Conservation (phyloP, 306 rosid species). For the Clitoria ternatea region DNA sequence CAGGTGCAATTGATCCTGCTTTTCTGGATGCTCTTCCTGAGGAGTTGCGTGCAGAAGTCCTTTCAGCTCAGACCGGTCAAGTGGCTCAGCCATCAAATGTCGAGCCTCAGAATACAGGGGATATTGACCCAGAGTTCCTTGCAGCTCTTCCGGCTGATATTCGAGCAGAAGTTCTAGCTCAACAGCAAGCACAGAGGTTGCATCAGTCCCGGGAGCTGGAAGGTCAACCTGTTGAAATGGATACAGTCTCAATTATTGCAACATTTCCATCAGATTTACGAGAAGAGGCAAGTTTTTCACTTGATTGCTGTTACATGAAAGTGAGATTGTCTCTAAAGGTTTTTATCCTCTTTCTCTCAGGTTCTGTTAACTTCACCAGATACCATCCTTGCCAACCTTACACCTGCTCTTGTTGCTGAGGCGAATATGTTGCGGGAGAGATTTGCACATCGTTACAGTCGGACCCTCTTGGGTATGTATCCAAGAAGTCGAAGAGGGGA, state of each 20-base stretch:
- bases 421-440: constrained; percentile 97
- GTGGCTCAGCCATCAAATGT: constrained; percentile 68
- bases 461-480: constrained; percentile 92
- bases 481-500: constrained; percentile 98
- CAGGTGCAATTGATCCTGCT: constrained; percentile 97
- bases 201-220: constrained; percentile 96
- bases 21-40: constrained; percentile 99
- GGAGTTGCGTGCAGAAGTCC: constrained; percentile 97
- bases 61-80: constrained; percentile 94
- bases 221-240: constrained; percentile 99
- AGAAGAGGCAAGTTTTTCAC: constrained; percentile 66
- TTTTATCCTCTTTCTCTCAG: constrained; percentile 34
- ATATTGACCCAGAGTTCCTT: constrained; percentile 98
- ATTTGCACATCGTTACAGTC: constrained; percentile 90
- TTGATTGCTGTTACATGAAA: not conserved
- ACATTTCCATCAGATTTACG: constrained; percentile 98
- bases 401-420: constrained; percentile 99
- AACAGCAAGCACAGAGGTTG: constrained; percentile 96
- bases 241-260: constrained; percentile 97
- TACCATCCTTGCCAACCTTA: constrained; percentile 89
- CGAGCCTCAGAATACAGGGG: constrained; percentile 76
- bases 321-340: not conserved
- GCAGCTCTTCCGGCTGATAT: constrained; percentile 99
- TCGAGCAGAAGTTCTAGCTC: constrained; percentile 97
- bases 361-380: constrained; percentile 95